These are phyloP conservation scores for Pythium plurisporium DNA, from an alignment of 352 stramenopile genomes.

Conservation along the genomic window DNA sequence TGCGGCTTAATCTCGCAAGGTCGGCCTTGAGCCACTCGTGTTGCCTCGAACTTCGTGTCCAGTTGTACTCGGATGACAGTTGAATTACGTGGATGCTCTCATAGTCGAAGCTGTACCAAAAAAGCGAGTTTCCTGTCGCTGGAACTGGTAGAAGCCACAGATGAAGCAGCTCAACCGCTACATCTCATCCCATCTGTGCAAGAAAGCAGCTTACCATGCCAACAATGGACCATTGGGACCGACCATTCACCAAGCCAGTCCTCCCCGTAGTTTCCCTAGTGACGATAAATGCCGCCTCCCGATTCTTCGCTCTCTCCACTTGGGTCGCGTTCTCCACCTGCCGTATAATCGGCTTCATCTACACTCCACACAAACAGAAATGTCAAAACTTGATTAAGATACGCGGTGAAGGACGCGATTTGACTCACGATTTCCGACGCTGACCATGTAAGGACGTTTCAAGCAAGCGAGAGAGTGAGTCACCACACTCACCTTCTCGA, in stretches of 20 bases:
- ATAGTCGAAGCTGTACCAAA: constrained; percentile 91
- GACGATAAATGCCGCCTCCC: constrained; percentile 48
- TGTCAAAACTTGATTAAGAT: background rate
- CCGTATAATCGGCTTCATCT: constrained; percentile 73
- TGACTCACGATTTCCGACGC: constrained; percentile 68
- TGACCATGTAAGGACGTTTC: constrained; percentile 72
- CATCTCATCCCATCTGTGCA: background rate
- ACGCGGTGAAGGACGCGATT: background rate
- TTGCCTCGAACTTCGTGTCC: constrained; percentile 79
- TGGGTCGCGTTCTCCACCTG: constrained; percentile 47
- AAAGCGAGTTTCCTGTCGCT: constrained; percentile 59
- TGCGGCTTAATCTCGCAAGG: constrained; percentile 74
- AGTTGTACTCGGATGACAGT: constrained; percentile 89
- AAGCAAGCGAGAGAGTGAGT: no score
- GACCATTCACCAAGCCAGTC: constrained; percentile 65
- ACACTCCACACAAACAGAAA: constrained; percentile 1
- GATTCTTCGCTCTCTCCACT: constrained; percentile 36
- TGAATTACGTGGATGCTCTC: constrained; percentile 86
- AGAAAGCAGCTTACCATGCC: constrained; percentile 38
- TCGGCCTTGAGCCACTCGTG: constrained; percentile 83
- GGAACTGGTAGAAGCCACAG: no score
- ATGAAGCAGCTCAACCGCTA: no score
- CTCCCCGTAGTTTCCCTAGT: constrained; percentile 60
- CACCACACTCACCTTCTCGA: no score
- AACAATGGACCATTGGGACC: constrained; percentile 65